Evolutionary conservation across 2,329 filamentous ascomycete species (phyloP), one percentile per base, ranked within the genome.

Genomic region (Colletotrichum gloeosporioides): DNA sequence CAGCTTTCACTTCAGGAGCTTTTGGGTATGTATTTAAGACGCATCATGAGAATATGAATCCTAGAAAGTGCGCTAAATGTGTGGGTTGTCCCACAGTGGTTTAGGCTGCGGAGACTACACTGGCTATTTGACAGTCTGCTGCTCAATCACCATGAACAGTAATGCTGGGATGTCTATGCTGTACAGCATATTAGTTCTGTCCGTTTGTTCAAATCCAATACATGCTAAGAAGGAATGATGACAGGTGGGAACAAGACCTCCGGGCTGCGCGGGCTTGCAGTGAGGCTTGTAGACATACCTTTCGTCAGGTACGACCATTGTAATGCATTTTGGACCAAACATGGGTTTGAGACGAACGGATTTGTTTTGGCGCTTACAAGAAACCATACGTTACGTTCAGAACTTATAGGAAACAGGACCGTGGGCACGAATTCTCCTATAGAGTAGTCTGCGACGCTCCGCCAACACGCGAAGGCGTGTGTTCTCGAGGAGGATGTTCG

Each of bases 341-440:
- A 16, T 1, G 0, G 15, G 0, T 4, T 39, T 16, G 34, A 16
- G 8, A 39, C 34, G 15, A 39, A 39, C 0, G 15, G 7, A 29
- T 2, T 4, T 8, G 1, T 10, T 44, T n/a, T n/a, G 39, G 18
- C 39, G 1, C 39, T n/a, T 44, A 2, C 3, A n/a, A 4, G 39
- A 44, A 39, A 2, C 0, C 18, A 44, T n/a, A 0, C 9, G 9
- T 6, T n/a, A 18, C 5, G 18, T 44, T 44, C 0, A 6, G 9
- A 10, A 12, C 1, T 12, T n/a, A 44, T n/a, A n/a, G 9, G 3
- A 10, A n/a, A 3, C 3, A 2, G 39, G 18, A 6, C 0, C 1
- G 5, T n/a, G 3, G 39, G 10, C 4, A n/a, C 3, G 39, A n/a
- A 1, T n/a, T 2, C 0, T 44, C 5, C 3, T 44, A 5, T 44